phyloP scores from a whole-genome alignment of 306 rosid species.

The Trifolium dubium region DNA sequence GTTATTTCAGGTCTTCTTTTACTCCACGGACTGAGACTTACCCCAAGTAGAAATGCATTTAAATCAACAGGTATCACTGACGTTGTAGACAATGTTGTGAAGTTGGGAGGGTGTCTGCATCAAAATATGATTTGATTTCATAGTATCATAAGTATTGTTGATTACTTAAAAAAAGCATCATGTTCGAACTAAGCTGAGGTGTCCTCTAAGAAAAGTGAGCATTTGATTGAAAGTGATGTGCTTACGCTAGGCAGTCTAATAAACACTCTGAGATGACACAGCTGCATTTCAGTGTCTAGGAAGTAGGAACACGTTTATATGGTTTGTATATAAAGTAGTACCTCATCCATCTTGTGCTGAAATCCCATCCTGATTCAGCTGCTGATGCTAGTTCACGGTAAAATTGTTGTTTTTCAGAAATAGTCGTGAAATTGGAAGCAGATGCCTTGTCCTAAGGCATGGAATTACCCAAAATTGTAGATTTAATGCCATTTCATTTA shows the following conservation, averaged over 20 bases:
- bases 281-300: not conserved
- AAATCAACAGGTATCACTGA: slow-evolving; percentile 85
- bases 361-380: slow-evolving; percentile 97
- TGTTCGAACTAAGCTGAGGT: slow-evolving; percentile 13
- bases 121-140: slow-evolving; percentile 31
- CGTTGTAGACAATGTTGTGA: slow-evolving; percentile 83
- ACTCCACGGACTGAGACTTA: slow-evolving; percentile 41
- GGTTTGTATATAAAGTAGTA: slow-evolving; percentile 43
- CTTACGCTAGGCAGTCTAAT: slow-evolving; percentile 22
- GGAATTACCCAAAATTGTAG: slow-evolving; percentile 35
- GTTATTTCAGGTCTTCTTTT: slow-evolving; percentile 25
- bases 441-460: slow-evolving; percentile 62
- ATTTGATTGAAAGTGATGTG: slow-evolving; percentile 1
- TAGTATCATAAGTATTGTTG: not conserved
- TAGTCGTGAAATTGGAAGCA: slow-evolving; percentile 67
- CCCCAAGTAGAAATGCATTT: slow-evolving; percentile 78
- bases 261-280: not conserved
- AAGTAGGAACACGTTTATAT: not conserved
- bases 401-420: slow-evolving; percentile 58
- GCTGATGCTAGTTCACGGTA: slow-evolving; percentile 80
- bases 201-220: not conserved
- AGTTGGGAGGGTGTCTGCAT: slow-evolving; percentile 69
- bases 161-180: slow-evolving; percentile 15
- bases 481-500: slow-evolving; percentile 23
- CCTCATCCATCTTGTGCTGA: slow-evolving; percentile 97